Evolutionary conservation across 805 yeast genomes (phyloP), one percentile per base, ranked within the genome.

Genomic region (Wickerhamia fluorescens): DNA sequence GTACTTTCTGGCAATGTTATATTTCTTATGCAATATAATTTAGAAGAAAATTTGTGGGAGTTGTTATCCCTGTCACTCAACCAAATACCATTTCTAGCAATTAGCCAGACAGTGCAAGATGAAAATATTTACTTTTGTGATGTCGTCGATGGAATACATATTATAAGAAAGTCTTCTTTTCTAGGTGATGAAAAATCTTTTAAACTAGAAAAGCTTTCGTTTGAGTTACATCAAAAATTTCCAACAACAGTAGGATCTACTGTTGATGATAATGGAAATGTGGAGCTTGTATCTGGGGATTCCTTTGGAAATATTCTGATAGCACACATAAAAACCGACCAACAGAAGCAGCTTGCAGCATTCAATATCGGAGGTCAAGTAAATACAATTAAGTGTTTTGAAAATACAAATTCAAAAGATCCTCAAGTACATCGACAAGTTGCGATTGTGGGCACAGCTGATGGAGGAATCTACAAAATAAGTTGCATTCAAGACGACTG

Each of bases 311-410:
- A 58, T 28, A 18, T 53, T 9, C 41, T 31, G 24, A 43, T 38
- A n/a, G 14, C 25, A 13, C 15, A 15, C 9, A 11, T 14, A 11
- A 22, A 28, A 20, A 35, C 24, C 2, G 19, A 16, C n/a, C 35
- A 29, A 9, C 30, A 19, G 21, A 25, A 28, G 7, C 42, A 36
- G 27, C 17, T 33, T 2, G 27, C 38, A 8, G 39, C 46, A 6
- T 40, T 42, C 29, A 54, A 53, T 25, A 27, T 59, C 5, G 54
- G 53, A 6, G 56, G 52, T 20, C 55, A 47, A 17, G 44, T 58
- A 26, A 59, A 58, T 35, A 29, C 37, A 2, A 39, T 56, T 7
- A 29, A 28, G 19, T 23, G 12, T 14, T 37, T 16, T 11, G 14
- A 16, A 11, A 6, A 26, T 4, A 10, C 16, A 5, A 8, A 7